A percentile compares a stretch with the other conserved stretches of the same genome.
These are phyloP conservation scores for Cubamyces lactineus DNA, from an alignment of 768 basidiomycete species.

Conservation along the genomic window DNA sequence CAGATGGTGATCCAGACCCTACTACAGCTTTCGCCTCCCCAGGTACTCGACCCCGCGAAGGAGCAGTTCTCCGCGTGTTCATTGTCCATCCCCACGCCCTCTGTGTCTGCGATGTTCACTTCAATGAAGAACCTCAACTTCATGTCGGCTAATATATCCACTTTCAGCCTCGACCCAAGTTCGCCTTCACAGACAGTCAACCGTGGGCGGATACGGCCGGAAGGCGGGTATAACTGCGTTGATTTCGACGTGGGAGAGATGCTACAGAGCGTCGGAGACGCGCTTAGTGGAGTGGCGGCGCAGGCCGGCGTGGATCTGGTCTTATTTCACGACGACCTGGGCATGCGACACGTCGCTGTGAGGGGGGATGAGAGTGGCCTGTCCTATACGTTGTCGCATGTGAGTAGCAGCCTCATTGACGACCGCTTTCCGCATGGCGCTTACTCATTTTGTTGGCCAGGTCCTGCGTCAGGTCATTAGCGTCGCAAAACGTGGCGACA, in stretches of 20 bases:
- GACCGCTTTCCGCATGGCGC: not conserved
- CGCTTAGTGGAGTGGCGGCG: constrained; percentile 81
- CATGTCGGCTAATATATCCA: constrained; percentile 81
- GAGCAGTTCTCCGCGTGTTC: constrained; percentile 93
- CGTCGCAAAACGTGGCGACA: constrained; percentile 72
- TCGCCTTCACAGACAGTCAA: constrained; percentile 8
- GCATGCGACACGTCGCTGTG: constrained; percentile 85
- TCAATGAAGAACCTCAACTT: constrained; percentile 94
- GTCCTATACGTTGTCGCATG: constrained; percentile 81
- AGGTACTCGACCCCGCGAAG: constrained; percentile 89
- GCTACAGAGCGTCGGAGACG: constrained; percentile 87
- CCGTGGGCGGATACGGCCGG: constrained; percentile 3
- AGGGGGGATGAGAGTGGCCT: constrained; percentile 85
- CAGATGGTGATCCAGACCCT: constrained; percentile 92
- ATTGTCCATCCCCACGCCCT: constrained; percentile 83
- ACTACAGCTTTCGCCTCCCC: constrained; percentile 86
- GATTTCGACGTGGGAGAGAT: constrained; percentile 94
- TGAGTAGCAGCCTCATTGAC: constrained; percentile 46
- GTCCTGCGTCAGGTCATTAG: constrained; percentile 81
- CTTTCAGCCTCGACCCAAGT: constrained; percentile 41
- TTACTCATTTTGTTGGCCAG: constrained; percentile 44
- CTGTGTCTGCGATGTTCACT: constrained; percentile 86
- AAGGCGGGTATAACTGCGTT: constrained; percentile 16
- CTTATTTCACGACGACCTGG: constrained; percentile 86
- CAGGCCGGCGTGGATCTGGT: constrained; percentile 89